Base-by-base conservation (phyloP, 768 basidiomycete genomes). In the Suillus occidentalis region DNA sequence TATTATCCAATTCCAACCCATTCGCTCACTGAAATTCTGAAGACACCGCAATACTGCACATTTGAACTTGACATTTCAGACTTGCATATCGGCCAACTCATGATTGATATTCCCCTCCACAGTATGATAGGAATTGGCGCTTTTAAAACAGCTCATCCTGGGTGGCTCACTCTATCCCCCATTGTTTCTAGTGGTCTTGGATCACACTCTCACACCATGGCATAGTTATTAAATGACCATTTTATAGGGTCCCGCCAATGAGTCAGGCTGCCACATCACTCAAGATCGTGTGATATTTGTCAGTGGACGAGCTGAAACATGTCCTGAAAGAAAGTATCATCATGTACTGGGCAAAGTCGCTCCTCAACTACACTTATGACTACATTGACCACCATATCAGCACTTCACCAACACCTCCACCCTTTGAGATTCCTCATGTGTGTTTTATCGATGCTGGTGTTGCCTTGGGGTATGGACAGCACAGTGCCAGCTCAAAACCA, bases 331-430 rank as follows among this genome's bases (percentile, higher is more conserved):
- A 68, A 56, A 62, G 58, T 0, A 68, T 57, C 2, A 7, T 64
- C 18, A 39, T 66, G 13, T 68, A 63, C 16, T 69, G 68, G 68
- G 68, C 66, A 2, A 64, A 67, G 16, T 47, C 57, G 0, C 53
- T 69, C 1, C 39, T 69, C 10, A 28, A 61, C 20, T 43, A 61
- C 37, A 65, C 60, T 0, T 69, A 63, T 6, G 14, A 58, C 7
- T 65, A 31, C 43, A 43, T 43, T 43, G 43, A 43, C 9, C 43
- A 43, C 4, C 20, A 20, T 43, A 43, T 43, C 8, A 0, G 9
- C 8, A 10, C 4, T 0, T 20, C 43, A 43, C 4, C 43, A 0
- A 43, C 3, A 1, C 20, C 8, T 3, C 43, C 43, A 0, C 9
- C 43, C 20, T 43, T 43, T 20, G 20, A 20, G 4, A 43, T 20